Conservation (phyloP, 768 basidiomycete genomes). For the Gymnopilus dilepis region DNA sequence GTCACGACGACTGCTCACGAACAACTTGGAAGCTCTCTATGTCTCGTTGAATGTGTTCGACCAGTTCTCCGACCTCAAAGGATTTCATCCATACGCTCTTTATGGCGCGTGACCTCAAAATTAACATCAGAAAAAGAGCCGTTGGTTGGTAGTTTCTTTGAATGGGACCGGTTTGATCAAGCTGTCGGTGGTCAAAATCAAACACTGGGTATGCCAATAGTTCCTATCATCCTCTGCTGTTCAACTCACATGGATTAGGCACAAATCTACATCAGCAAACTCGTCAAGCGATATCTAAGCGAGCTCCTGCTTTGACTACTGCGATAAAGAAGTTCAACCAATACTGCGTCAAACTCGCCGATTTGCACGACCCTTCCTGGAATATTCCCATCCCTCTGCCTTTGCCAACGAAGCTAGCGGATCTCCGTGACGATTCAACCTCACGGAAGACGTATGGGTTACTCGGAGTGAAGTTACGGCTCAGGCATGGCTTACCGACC, state of each 20-base stretch:
- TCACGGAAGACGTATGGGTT: conserved; percentile 49
- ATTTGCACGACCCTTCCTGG: conserved; percentile 26
- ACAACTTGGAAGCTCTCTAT: conserved; percentile 37
- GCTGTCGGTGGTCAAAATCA: conserved; percentile 36
- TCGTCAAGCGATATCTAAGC: conserved; percentile 34
- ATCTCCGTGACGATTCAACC: conserved; percentile 27
- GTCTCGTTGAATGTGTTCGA: conserved; percentile 38
- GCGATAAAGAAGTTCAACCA: conserved; percentile 33
- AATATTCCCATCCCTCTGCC: conserved; percentile 37
- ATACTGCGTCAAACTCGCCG: conserved; percentile 25
- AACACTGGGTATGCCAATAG: conserved; percentile 40
- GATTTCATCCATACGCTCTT: conserved; percentile 33
- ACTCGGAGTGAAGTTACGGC: conserved; percentile 9
- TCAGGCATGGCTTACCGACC: conserved; percentile 40
- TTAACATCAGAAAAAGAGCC: conserved; percentile 39
- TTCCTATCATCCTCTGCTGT: too few relatives aligned
- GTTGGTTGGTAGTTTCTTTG: conserved; percentile 41
- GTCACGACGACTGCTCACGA: conserved; percentile 19
- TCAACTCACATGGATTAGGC: conserved; percentile 12
- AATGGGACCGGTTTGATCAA: conserved; percentile 41
- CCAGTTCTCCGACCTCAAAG: conserved; percentile 37
- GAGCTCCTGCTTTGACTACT: conserved; percentile 33
- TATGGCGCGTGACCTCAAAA: conserved; percentile 43
- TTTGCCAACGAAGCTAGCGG: conserved; percentile 35
- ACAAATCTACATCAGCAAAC: conserved; percentile 32